Evolutionary conservation across 2,329 filamentous ascomycete species (phyloP), one percentile per base, ranked within the genome.

Genomic region (Scytalidium lignicola): DNA sequence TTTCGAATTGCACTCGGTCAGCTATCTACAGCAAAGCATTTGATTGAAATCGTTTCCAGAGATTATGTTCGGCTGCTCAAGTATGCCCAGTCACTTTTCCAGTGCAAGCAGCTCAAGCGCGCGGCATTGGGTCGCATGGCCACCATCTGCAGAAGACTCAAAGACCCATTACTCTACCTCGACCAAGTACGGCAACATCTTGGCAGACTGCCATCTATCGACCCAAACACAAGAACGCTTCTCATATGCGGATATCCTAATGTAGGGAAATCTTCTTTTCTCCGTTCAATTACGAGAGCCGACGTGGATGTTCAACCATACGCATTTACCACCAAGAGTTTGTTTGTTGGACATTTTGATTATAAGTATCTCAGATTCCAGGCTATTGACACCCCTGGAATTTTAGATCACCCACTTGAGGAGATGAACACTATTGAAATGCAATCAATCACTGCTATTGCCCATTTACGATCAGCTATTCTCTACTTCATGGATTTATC

Each of bases 371-470:
- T 90, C 58, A 80, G 88, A 54, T 90, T 90, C 73, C 87, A 91
- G 73, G 91, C 90, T 22, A 96, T 99, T 60, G 93, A 99, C 71
- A 99, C 93, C 10, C 92, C 92, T n/a, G 93, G 93, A 76, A 96
- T 99, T 59, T 75, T 99, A 53, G 93, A 99, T 62, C 93, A 99
- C 68, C 91, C 92, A 29, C 82, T 99, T 8, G 93, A 97, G 72
- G 93, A 97, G 74, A 99, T 97, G 93, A 96, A 96, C 74, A 97
- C 93, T 3, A 99, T 99, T 65, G 93, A 99, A 72, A 97, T 97
- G 90, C 93, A 97, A 76, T 88, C 88, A 54, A 96, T 99, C 59
- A 97, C 92, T 17, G 93, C 95, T 10, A 96, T 99, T 73, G 93
- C 93, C 46, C 95, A 99, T 75, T 77, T 99, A 65, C 83, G 92